Conservation (phyloP, 2,329 filamentous ascomycete genomes). For the Chaetothyriales sp. region DNA sequence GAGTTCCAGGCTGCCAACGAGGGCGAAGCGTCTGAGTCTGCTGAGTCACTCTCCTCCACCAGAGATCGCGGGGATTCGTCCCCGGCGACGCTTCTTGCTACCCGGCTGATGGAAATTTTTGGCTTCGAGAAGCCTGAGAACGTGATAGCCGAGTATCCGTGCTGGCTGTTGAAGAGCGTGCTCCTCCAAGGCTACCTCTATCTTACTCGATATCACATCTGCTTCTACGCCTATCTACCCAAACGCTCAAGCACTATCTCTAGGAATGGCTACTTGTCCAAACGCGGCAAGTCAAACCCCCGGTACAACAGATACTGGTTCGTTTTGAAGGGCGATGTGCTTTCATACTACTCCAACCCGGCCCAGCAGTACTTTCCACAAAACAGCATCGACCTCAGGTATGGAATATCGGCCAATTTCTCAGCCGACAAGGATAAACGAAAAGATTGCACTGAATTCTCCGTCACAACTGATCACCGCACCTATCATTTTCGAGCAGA, state of each 20-base stretch:
- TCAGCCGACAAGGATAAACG: conserved; percentile 52
- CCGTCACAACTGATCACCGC: conserved; percentile 66
- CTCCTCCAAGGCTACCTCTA: conserved; percentile 92
- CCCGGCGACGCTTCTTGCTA: conserved; percentile 47
- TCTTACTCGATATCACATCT: conserved; percentile 82
- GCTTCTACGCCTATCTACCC: conserved; percentile 94
- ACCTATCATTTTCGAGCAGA: conserved; percentile 84
- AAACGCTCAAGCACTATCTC: conserved; percentile 68
- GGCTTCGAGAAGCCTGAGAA: conserved; percentile 69
- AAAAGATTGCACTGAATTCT: conserved; percentile 64
- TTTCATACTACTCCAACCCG: conserved; percentile 76
- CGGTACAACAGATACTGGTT: conserved; percentile 91
- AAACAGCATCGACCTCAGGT: conserved; percentile 82
- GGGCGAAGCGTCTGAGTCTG: conserved; percentile 2
- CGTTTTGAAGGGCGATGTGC: conserved; percentile 74
- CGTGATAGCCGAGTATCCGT: conserved; percentile 82
- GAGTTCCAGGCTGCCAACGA: conserved; percentile 34
- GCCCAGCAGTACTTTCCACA: conserved; percentile 82
- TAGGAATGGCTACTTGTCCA: conserved; percentile 79
- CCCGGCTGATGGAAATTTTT: conserved; percentile 69
- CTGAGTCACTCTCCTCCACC: conserved; percentile 10
- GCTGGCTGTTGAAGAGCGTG: conserved; percentile 83
- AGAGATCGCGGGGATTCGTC: conserved; percentile 25
- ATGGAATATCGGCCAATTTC: conserved; percentile 74
- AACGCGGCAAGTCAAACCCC: conserved; percentile 76